Conservation (phyloP, 2,329 filamentous ascomycete genomes). For the Fusarium sororula region DNA sequence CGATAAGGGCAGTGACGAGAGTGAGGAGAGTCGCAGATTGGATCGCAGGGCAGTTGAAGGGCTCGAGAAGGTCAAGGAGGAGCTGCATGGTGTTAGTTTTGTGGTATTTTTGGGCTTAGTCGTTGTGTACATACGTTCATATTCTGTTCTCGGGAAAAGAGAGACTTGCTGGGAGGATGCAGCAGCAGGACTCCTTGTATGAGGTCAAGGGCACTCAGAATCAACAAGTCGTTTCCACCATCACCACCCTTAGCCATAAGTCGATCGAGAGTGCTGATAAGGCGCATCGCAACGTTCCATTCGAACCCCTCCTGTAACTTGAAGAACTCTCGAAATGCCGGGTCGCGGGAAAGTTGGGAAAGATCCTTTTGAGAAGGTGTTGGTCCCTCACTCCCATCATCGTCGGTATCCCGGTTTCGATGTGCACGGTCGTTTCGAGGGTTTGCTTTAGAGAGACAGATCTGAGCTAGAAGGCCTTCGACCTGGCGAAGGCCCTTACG, state of each 20-base stretch:
- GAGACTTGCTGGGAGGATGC: constrained; percentile 86
- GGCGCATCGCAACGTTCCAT: constrained; percentile 91
- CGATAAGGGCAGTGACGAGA: constrained; percentile 87
- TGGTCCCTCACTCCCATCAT: constrained; percentile 52
- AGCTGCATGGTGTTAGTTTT: constrained; percentile 59
- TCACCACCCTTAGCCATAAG: constrained; percentile 84
- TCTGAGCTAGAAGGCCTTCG: constrained; percentile 91
- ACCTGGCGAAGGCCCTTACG: constrained; percentile 94
- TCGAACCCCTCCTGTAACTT: constrained; percentile 96
- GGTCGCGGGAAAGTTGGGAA: constrained; percentile 77
- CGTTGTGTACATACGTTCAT: constrained; percentile 77
- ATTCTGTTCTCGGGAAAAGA: constrained; percentile 89
- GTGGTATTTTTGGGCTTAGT: background rate
- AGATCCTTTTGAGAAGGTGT: constrained; percentile 67
- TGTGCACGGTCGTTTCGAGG: constrained; percentile 36
- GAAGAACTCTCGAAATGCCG: constrained; percentile 95
- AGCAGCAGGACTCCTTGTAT: constrained; percentile 89
- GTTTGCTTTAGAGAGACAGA: constrained; percentile 79
- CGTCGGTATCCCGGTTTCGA: constrained; percentile 37
- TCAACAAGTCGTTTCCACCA: constrained; percentile 86
- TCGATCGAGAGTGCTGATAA: constrained; percentile 86
- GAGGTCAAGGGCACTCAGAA: constrained; percentile 86
- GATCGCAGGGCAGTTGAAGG: constrained; percentile 89
- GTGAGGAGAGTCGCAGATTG: constrained; percentile 91
- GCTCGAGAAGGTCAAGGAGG: constrained; percentile 92